Evolutionary conservation across 257 asterid species (phyloP).

Genomic region (Lavandula angustifolia): DNA sequence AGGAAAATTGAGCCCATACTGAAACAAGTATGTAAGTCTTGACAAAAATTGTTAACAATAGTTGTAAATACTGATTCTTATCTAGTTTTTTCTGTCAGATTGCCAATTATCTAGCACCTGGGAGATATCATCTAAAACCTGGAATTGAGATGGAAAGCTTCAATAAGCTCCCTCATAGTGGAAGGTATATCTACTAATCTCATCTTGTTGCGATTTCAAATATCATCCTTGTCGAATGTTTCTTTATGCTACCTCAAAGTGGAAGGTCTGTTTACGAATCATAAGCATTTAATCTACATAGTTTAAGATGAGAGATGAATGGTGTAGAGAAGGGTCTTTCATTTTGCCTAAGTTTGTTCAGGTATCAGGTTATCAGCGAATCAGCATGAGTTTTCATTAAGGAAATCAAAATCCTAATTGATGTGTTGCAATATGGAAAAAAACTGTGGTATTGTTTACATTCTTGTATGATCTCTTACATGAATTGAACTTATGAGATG

Average conservation of each 20-base stretch:
- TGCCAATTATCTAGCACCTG: constrained; percentile 77
- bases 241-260: neutral
- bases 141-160: constrained; percentile 61
- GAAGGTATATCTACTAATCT: constrained; percentile 56
- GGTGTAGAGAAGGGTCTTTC: neutral
- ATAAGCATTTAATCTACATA: constrained; percentile 1
- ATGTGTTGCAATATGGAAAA: constrained; percentile 1
- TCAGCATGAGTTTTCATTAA: constrained; percentile 14
- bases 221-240: neutral
- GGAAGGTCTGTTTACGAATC: neutral
- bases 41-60: constrained; percentile 18
- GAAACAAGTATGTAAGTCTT: constrained; percentile 64
- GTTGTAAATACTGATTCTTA: constrained; percentile 23
- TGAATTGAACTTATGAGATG: constrained; percentile 4
- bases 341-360: constrained; percentile 14
- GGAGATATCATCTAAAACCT: constrained; percentile 77
- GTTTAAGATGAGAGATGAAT: constrained; percentile 17
- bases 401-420: constrained; percentile 13
- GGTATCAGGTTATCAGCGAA: neutral
- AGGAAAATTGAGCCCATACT: constrained; percentile 77
- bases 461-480: constrained; percentile 10
- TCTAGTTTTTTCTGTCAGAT: constrained; percentile 50
- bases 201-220: constrained; percentile 10
- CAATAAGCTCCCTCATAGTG: constrained; percentile 64
- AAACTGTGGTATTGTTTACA: constrained; percentile 10